A percentile compares a stretch with the other conserved stretches of the same genome.
phyloP scores from a whole-genome alignment of 1,139 yeast species.

The Nematodospora anomalae region DNA sequence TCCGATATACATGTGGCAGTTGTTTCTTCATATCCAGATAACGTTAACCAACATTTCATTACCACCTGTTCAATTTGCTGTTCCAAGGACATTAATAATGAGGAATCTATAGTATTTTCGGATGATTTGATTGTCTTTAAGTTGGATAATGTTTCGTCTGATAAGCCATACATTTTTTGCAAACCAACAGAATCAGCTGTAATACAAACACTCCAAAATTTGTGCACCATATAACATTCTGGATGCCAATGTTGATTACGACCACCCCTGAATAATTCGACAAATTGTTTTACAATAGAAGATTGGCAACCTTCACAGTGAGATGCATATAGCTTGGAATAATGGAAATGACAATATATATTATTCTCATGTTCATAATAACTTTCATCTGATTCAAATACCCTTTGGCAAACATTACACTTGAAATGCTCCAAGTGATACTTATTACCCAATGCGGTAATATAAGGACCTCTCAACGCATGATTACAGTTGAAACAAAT shows the following conservation, averaged over 20 bases:
- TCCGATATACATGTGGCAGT: slow-evolving; percentile 90
- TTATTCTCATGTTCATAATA: slow-evolving; percentile 85
- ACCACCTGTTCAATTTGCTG: slow-evolving; percentile 66
- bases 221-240: slow-evolving; percentile 96
- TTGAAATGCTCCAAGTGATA: slow-evolving; percentile 96
- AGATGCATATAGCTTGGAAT: slow-evolving; percentile 78
- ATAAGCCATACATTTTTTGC: slow-evolving; percentile 20
- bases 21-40: slow-evolving; percentile 90
- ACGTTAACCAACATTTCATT: slow-evolving; percentile 80
- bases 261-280: slow-evolving; percentile 91
- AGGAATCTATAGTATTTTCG: slow-evolving; percentile 39
- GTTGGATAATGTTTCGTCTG: slow-evolving; percentile 23
- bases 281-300: slow-evolving; percentile 90
- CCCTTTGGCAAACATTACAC: slow-evolving; percentile 83
- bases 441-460: slow-evolving; percentile 88
- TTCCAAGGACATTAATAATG: slow-evolving; percentile 58
- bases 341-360: slow-evolving; percentile 90
- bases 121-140: slow-evolving; percentile 10
- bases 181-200: slow-evolving; percentile 64
- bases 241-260: slow-evolving; percentile 98
- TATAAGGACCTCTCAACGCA: slow-evolving; percentile 90
- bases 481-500: slow-evolving; percentile 82
- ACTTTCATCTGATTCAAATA: slow-evolving; percentile 90
- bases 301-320: slow-evolving; percentile 93
- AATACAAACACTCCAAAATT: slow-evolving; percentile 92